Evolutionary conservation across 2,329 filamentous ascomycete genomes (phyloP).

Genomic region (Colletotrichum somersetense): DNA sequence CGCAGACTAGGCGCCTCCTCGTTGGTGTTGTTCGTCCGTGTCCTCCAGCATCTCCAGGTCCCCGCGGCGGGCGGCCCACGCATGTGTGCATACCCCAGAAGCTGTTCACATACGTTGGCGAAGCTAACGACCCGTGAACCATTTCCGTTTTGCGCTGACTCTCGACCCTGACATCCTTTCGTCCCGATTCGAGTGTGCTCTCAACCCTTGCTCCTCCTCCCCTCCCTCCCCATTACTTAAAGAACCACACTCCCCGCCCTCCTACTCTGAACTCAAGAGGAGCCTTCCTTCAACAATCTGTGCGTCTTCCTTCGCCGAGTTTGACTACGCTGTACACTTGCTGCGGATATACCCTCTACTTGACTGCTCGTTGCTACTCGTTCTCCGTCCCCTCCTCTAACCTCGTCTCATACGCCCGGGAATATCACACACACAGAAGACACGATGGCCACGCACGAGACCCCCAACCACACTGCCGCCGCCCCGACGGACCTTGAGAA

Average conservation of each 20-base stretch:
- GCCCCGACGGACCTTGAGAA: conserved; percentile 36
- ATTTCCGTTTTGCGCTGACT: conserved; percentile 35
- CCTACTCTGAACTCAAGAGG: conserved; percentile 3
- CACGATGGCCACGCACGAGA: conserved; percentile 40
- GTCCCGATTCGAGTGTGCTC: conserved; percentile 28
- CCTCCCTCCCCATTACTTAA: conserved; percentile 33
- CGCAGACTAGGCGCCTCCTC: conserved; percentile 26
- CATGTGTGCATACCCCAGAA: conserved; percentile 37
- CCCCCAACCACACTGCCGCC: conserved; percentile 21
- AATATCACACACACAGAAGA: conserved; percentile 14
- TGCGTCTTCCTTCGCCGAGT: conserved; percentile 33
- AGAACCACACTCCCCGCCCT: conserved; percentile 24
- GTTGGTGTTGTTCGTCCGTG: not conserved
- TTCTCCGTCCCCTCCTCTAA: not conserved
- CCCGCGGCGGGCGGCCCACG: conserved; percentile 33
- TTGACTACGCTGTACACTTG: conserved; percentile 11
- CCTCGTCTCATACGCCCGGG: conserved; percentile 22
- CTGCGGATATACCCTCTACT: conserved; percentile 18
- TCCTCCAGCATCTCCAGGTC: conserved; percentile 37
- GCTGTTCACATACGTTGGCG: conserved; percentile 11
- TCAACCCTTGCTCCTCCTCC: conserved; percentile 1
- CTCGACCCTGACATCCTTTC: conserved; percentile 27
- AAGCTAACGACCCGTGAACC: conserved; percentile 31
- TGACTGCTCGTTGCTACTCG: not conserved
- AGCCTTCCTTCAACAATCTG: conserved; percentile 10